phyloP scores from a whole-genome alignment of 139 green algal genomes.

The Gonium pectorale region DNA sequence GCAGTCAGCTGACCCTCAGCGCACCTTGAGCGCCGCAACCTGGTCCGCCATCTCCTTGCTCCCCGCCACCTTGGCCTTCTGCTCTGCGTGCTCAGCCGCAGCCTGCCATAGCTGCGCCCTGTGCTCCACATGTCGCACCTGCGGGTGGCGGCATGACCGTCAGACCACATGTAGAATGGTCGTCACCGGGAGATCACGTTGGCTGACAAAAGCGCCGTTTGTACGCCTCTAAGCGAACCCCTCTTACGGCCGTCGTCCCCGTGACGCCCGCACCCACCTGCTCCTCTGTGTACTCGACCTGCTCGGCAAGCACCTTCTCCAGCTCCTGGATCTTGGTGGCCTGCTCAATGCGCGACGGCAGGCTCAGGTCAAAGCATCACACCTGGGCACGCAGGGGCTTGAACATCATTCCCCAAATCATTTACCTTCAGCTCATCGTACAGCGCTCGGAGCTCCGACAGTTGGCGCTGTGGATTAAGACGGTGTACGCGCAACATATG shows the following conservation, averaged over 20 bases:
- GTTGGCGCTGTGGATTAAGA: conserved; percentile 7
- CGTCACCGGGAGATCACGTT: too few species aligned
- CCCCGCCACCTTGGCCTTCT: neutral
- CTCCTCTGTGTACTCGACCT: conserved; percentile 12
- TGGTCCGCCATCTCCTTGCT: neutral
- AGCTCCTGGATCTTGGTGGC: conserved; percentile 17
- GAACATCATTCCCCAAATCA: too few species aligned
- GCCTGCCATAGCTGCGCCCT: conserved; percentile 9
- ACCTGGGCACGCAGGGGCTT: too few species aligned
- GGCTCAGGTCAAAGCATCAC: too few species aligned
- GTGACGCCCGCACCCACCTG: conserved; percentile 11
- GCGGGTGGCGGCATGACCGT: too few species aligned
- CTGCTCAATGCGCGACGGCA: neutral
- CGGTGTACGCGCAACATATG: too few species aligned
- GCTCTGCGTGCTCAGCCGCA: conserved; percentile 5
- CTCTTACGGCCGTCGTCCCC: too few species aligned
- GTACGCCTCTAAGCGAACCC: too few species aligned
- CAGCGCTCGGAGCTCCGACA: neutral
- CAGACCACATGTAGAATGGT: too few species aligned
- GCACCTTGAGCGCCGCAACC: neutral
- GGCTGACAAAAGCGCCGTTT: too few species aligned
- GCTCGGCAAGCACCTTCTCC: conserved; percentile 33
- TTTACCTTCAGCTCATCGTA: conserved; percentile 40
- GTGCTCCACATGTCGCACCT: neutral
- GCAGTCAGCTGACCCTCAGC: too few species aligned